phyloP scores from a whole-genome alignment of 2,329 filamentous ascomycete species.

The Verticillium tricorpus region DNA sequence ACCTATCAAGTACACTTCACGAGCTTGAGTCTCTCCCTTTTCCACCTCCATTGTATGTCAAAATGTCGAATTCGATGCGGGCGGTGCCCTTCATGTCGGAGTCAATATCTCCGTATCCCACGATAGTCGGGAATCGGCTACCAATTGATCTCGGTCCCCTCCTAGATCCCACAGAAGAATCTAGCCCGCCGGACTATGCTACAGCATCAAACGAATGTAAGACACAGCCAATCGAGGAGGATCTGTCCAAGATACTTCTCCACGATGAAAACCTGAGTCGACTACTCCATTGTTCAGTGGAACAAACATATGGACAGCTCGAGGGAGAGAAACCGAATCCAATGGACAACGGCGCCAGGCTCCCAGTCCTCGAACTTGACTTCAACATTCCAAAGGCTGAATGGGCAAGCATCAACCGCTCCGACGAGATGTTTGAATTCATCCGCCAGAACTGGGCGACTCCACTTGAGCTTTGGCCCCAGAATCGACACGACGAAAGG shows the following conservation, averaged over 20 bases:
- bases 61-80: neutral
- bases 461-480: slow-evolving; percentile 9
- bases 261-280: neutral
- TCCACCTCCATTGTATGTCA: neutral
- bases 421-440: slow-evolving; percentile 19
- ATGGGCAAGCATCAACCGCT: slow-evolving; percentile 16
- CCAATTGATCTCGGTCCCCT: neutral
- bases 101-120: neutral
- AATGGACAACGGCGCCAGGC: slow-evolving; percentile 18
- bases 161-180: neutral
- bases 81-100: neutral
- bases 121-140: neutral
- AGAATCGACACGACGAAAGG: slow-evolving; percentile 1
- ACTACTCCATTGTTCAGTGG: neutral
- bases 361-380: slow-evolving; percentile 22
- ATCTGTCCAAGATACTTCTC: neutral
- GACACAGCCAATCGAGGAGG: neutral
- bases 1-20: neutral
- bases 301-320: slow-evolving; percentile 6
- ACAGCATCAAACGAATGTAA: neutral
- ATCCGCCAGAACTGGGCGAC: slow-evolving; percentile 5
- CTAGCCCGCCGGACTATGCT: no score
- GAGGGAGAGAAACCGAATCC: slow-evolving; percentile 24
- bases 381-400: slow-evolving; percentile 18
- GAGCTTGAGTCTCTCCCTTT: slow-evolving; percentile 5